These are phyloP conservation scores for Thermomucor indicae-seudaticae DNA, from an alignment of 371 early-diverging fungal genomes.

Conservation along the genomic window DNA sequence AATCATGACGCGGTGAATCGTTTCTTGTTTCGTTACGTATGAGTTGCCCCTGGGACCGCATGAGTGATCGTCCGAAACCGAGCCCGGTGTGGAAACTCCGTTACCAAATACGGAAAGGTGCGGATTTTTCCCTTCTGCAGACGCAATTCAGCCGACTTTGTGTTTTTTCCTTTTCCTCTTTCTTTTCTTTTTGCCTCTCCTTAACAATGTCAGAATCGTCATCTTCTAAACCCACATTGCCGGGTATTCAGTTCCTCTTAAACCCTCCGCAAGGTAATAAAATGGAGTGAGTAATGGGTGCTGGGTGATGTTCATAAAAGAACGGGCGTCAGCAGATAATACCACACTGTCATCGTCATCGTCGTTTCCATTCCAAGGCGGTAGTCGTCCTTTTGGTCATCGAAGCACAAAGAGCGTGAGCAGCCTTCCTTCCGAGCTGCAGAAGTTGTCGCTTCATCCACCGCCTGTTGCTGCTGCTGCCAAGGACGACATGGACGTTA, in stretches of 20 bases:
- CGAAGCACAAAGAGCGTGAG: slow-evolving; percentile 16
- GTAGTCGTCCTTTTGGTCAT: slow-evolving; percentile 11
- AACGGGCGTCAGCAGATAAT: background rate
- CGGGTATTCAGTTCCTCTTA: slow-evolving; percentile 14
- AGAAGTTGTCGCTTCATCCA: slow-evolving; percentile 13
- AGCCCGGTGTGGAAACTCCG: no score
- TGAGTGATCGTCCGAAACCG: no score
- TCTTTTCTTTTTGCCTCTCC: slow-evolving; percentile 1
- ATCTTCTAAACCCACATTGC: slow-evolving; percentile 8
- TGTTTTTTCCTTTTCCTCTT: background rate
- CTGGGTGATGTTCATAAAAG: background rate
- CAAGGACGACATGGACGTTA: background rate
- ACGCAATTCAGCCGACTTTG: no score
- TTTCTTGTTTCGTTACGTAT: no score
- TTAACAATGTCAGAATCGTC: slow-evolving; percentile 8
- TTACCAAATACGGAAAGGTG: no score
- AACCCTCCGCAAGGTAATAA: slow-evolving; percentile 9
- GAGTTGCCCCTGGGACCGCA: no score
- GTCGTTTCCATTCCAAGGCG: background rate
- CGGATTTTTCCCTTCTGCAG: background rate
- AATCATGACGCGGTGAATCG: no score
- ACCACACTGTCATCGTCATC: background rate
- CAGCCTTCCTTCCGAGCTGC: slow-evolving; percentile 16
- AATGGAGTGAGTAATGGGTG: background rate
- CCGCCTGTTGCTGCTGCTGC: slow-evolving; percentile 1